Conservation (phyloP, 768 basidiomycete species). For the Lentinula aciculospora region DNA sequence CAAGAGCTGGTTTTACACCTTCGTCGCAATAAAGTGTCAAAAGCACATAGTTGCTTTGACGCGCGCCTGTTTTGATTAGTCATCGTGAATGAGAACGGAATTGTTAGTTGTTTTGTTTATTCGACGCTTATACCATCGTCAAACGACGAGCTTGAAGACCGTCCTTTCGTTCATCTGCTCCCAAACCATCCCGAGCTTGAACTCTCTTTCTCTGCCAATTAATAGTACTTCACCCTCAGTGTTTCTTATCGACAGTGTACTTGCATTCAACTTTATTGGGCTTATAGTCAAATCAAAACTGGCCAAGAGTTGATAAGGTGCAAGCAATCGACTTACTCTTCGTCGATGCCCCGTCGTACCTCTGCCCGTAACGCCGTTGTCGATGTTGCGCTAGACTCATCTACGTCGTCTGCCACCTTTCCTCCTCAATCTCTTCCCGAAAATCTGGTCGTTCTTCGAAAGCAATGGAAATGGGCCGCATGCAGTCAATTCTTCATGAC, state of each 20-base stretch:
- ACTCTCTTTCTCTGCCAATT: neutral
- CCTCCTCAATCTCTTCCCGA: slow-evolving; percentile 24
- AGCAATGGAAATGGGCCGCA: slow-evolving; percentile 90
- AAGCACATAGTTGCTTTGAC: no score
- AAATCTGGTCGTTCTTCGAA: slow-evolving; percentile 54
- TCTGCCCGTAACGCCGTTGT: slow-evolving; percentile 30
- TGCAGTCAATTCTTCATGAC: slow-evolving; percentile 89
- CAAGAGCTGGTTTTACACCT: no score
- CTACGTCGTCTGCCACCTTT: slow-evolving; percentile 19
- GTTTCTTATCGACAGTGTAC: neutral
- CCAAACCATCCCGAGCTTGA: neutral
- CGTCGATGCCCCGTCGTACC: slow-evolving; percentile 53
- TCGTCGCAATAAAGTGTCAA: no score
- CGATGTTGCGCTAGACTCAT: slow-evolving; percentile 22
- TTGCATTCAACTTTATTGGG: neutral
- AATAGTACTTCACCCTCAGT: neutral
- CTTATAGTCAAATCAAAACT: neutral
- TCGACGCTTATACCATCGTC: neutral
- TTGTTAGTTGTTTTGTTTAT: neutral
- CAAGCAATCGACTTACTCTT: neutral
- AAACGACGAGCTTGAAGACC: neutral
- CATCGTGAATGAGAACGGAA: neutral
- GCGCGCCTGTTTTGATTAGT: neutral
- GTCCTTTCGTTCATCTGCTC: neutral
- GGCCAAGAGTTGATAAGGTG: neutral